Evolutionary conservation across 768 basidiomycete genomes (phyloP).

Genomic region (Pleurotus cornucopiae): DNA sequence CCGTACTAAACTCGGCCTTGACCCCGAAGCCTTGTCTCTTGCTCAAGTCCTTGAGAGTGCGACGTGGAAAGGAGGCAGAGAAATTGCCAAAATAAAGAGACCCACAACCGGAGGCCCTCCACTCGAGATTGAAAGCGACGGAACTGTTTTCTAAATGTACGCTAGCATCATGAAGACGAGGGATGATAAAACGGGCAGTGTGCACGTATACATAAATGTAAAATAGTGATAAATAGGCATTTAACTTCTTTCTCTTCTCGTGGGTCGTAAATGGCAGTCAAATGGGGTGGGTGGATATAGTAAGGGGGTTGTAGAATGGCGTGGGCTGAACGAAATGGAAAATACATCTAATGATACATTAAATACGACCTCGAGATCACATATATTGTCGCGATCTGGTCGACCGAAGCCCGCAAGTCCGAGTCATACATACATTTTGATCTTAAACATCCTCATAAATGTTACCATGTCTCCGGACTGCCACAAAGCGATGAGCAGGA

Average conservation of each 20-base stretch:
- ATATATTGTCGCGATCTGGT: slow-evolving; percentile 1
- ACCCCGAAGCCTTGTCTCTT: slow-evolving; percentile 45
- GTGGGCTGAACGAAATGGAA: background rate
- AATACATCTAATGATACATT: slow-evolving; percentile 7
- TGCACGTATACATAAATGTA: background rate
- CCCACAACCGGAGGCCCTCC: slow-evolving; percentile 71
- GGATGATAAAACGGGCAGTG: too few species aligned
- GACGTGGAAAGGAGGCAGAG: slow-evolving; percentile 95
- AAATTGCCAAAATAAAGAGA: slow-evolving; percentile 79
- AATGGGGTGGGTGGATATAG: too few species aligned
- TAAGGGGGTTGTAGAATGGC: background rate
- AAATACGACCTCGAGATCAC: slow-evolving; percentile 1
- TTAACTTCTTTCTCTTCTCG: background rate
- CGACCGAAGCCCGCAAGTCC: slow-evolving; percentile 3
- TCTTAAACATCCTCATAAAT: background rate
- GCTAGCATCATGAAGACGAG: background rate
- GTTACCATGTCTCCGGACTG: slow-evolving; percentile 8
- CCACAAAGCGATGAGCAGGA: background rate
- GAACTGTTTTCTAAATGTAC: slow-evolving; percentile 9
- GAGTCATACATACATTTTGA: background rate
- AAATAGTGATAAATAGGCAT: slow-evolving; percentile 6
- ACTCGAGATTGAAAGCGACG: slow-evolving; percentile 34
- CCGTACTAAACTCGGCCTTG: slow-evolving; percentile 66
- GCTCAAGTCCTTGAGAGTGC: slow-evolving; percentile 92
- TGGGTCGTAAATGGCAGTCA: background rate